Evolutionary conservation across 257 asterid genomes (phyloP), one percentile per base, ranked within the genome.

Genomic region (Lycium ferocissimum): DNA sequence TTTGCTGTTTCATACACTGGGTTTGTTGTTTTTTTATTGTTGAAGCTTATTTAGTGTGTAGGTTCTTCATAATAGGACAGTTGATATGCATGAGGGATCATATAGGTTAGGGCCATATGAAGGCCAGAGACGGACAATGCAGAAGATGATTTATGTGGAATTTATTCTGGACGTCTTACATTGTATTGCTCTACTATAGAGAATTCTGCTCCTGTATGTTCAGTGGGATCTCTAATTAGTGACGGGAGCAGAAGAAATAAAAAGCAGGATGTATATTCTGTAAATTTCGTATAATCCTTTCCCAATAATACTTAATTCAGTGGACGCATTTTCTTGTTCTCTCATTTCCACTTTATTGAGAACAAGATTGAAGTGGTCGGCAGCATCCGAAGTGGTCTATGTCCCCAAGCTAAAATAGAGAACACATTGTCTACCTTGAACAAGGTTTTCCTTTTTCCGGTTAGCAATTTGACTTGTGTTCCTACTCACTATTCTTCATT

Each of bases 361-460:
- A 49, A 75, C 20, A 13, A 49, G 62, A 49, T 13, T 75, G 43
- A 75, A 75, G 20, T 75, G 6, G 40, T 22, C n/a, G 18, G 40
- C 59, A 20, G 33, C 20, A 75, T 75, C 61, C 61, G 49, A 75
- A 45, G 11, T 73, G 49, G 75, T 13, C 43, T 75, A 6, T 75
- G 59, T 22, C 26, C 43, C 62, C 20, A 47, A 75, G 81, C 81
- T 75, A 75, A 72, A 75, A 12, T 75, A 49, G 81, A 12, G 62
- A 22, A 75, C 81, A 22, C 61, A 22, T 13, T 22, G 61, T 73
- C 43, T 49, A 12, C 81, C 49, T 75, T 76, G 62, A 51, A 7
- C 47, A 14, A 3, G 8, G 13, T n/a, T 49, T 76, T 76, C 26
- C 22, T 76, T 73, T 73, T 73, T 20, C 20, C 11, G 20, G 11